Evolutionary conservation across 306 rosid genomes (phyloP), one percentile per base, ranked within the genome.

Genomic region (Dalbergia oliveri): DNA sequence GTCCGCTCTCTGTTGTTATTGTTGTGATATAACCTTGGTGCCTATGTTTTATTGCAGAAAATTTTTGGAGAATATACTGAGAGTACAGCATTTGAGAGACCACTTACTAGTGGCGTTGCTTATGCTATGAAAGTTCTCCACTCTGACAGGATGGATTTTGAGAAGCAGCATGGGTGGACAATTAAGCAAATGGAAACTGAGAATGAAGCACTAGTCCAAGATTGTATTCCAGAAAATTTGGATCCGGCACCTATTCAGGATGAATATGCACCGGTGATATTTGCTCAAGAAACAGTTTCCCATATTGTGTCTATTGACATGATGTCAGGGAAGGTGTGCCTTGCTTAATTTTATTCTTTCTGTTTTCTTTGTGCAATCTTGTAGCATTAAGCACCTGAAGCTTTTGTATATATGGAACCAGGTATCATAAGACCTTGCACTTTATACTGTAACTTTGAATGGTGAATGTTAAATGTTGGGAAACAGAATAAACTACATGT

Each of bases 271-370:
- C 99, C 99, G 3, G 99, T 93, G 54, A 93, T 93, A 83, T 95
- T 95, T 88, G 95, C 99, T 83, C 99, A 93, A 88, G 99, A 91
- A 89, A 95, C 99, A 10, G 99, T 95, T 73, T 89, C 99, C 66
- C 99, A 95, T 90, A 95, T 95, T 84, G 98, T 95, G 75, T 95
- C 99, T 19, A 95, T 95, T 59, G 99, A 93, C 88, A 95, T 95
- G 99, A 95, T 95, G 99, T 95, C 99, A 11, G 99, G 99, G 82
- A 95, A 93, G 97, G 99, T 95, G 73, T 43, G 88, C 72, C 72
- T 58, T 77, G 56, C 59, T 81, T 78, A 50, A 44, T 80, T 72
- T 71, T 41, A 49, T 43, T 53, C 18, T n/a, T 43, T 21, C 11
- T 73, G 44, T 33, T 70, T 66, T 59, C 76, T 74, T 26, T 31